These are phyloP conservation scores for Alternaria incomplexa DNA, from an alignment of 2,329 filamentous ascomycete genomes.

Conservation along the genomic window DNA sequence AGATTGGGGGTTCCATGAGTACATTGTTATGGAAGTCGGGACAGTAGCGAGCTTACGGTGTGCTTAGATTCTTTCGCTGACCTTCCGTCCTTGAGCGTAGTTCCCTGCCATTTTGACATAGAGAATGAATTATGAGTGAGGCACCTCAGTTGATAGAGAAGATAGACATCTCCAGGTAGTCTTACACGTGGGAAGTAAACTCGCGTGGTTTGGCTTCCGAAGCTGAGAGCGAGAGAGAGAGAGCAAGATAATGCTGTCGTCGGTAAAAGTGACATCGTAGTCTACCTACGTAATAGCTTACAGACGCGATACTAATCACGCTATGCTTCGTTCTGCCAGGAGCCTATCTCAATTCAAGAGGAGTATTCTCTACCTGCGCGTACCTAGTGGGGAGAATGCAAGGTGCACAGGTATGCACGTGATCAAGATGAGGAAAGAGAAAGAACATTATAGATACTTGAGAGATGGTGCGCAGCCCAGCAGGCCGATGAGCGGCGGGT, in stretches of 20 bases:
- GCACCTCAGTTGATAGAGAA: background rate
- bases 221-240: background rate
- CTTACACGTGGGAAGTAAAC: background rate
- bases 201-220: background rate
- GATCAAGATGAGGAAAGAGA: background rate
- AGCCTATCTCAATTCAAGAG: background rate
- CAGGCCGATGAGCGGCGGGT: background rate
- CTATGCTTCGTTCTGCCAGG: background rate
- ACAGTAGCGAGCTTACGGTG: background rate
- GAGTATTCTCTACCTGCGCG: background rate
- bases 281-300: background rate
- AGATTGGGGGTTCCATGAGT: background rate
- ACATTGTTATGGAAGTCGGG: background rate
- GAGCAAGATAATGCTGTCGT: background rate
- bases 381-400: background rate
- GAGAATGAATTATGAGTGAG: background rate
- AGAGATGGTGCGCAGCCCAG: background rate
- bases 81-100: background rate
- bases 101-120: background rate
- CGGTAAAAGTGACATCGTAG: background rate
- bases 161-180: background rate
- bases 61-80: background rate
- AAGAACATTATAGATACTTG: background rate
- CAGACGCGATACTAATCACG: background rate
- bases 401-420: background rate